Evolutionary conservation across 208 protist genomes (phyloP), one percentile per base, ranked within the genome.

Genomic region (Leishmania arabica): DNA sequence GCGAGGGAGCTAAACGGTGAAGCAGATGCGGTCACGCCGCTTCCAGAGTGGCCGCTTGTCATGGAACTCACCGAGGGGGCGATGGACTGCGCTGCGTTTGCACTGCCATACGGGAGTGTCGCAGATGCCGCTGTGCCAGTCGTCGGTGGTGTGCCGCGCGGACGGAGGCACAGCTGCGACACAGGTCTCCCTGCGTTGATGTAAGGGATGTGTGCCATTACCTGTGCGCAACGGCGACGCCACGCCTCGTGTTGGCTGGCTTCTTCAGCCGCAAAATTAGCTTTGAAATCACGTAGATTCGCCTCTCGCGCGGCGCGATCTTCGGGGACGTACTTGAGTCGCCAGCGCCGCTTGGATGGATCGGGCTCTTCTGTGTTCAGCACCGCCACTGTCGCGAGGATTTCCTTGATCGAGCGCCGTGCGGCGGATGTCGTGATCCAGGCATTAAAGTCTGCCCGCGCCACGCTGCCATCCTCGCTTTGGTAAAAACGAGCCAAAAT

Each of bases 401-500:
- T 90, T n/a, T 96, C 91, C 64, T 92, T 92, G 31, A 95, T 87
- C 6, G 81, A 80, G 3, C 88, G 86, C 31, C 86, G 79, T 11
- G 89, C 78, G 2, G 81, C 74, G 3, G 85, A 82, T 51, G 88
- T 85, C 8, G 58, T 56, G 11, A 96, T 82, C 27, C 95, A 75
- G 27, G 74, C 69, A 71, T 98, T 96, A 24, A 98, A 79, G 51
- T 95, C 81, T 1, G 85, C 66, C 11, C 95, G 91, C 7, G 82
- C 58, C 1, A 98, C 75, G 3, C 84, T 85, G 0, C 77, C 93
- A 73, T 94, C 88, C 27, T 45, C 6, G 68, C 93, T 97, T 74
- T 93, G 79, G 68, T 87, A 94, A 64, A 98, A 97, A 1, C 79
- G 60, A 7, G 86, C 53, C 66, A 98, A 77, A 66, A 97, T 75